Evolutionary conservation across 345 rosid genomes (phyloP).

Genomic region (Excoecaria agallocha): DNA sequence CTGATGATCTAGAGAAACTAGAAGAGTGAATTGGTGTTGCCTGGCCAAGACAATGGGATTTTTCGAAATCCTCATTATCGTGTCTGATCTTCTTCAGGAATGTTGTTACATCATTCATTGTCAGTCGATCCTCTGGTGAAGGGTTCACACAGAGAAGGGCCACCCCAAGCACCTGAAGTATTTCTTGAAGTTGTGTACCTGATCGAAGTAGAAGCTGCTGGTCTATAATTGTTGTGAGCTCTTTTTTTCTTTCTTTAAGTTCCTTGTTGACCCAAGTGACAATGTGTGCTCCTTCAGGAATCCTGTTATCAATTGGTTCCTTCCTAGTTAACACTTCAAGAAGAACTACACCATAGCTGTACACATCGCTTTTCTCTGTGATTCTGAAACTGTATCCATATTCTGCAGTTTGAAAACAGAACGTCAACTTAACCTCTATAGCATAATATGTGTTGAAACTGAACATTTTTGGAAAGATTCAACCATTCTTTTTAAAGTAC

Average conservation of each 20-base stretch:
- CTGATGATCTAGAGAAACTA: slow-evolving; percentile 62
- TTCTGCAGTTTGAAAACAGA: slow-evolving; percentile 37
- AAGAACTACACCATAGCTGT: slow-evolving; percentile 70
- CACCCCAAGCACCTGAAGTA: slow-evolving; percentile 66
- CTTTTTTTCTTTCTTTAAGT: slow-evolving; percentile 43
- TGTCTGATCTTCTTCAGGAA: slow-evolving; percentile 60
- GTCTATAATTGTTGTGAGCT: slow-evolving; percentile 51
- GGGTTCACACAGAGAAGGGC: slow-evolving; percentile 61
- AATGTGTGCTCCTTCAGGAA: slow-evolving; percentile 59
- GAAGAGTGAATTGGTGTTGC: slow-evolving; percentile 49
- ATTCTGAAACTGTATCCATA: slow-evolving; percentile 67
- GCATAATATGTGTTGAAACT: background rate
- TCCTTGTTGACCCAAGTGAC: slow-evolving; percentile 56
- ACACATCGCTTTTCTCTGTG: slow-evolving; percentile 70
- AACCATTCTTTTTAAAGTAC: background rate
- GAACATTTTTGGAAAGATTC: background rate
- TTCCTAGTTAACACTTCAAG: slow-evolving; percentile 59
- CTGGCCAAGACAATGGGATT: slow-evolving; percentile 34
- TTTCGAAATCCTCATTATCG: slow-evolving; percentile 47
- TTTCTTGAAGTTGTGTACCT: slow-evolving; percentile 62
- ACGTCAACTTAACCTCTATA: background rate
- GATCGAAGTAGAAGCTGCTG: slow-evolving; percentile 44
- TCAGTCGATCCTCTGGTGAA: slow-evolving; percentile 56
- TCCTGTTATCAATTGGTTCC: slow-evolving; percentile 44
- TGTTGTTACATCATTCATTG: slow-evolving; percentile 69